phyloP scores from a whole-genome alignment of 2,329 filamentous ascomycete species.

The Talaromyces pinophilus region DNA sequence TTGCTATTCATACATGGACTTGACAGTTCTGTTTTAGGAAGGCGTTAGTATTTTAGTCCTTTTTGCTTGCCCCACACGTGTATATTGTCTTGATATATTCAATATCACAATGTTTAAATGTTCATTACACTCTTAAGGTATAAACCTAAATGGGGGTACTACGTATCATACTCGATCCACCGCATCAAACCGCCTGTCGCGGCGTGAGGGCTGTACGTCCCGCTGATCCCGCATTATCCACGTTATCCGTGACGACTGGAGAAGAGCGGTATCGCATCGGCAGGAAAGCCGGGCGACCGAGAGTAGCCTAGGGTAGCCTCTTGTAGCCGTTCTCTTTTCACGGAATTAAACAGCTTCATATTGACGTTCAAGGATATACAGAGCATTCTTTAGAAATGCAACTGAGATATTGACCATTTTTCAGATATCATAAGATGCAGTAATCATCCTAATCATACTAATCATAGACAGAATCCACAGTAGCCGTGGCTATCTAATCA shows the following conservation, averaged over 20 bases:
- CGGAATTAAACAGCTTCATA: neutral
- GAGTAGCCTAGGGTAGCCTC: neutral
- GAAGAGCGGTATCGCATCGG: neutral
- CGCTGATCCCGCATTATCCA: neutral
- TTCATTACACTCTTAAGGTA: neutral
- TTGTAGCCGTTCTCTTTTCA: neutral
- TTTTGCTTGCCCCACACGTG: neutral
- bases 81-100: slow-evolving; percentile 2
- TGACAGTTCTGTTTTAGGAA: slow-evolving; percentile 7
- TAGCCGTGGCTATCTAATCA: neutral
- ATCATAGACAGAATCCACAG: neutral
- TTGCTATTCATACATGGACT: slow-evolving; percentile 1
- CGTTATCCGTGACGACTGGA: neutral
- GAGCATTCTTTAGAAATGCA: neutral
- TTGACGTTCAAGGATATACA: too few species aligned
- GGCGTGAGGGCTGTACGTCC: neutral
- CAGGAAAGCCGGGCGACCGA: slow-evolving; percentile 5
- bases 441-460: neutral
- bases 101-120: slow-evolving; percentile 7
- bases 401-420: neutral
- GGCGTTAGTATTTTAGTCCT: slow-evolving; percentile 3
- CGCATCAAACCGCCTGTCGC: neutral
- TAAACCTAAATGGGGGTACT: neutral
- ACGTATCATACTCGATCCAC: neutral
- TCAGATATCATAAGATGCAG: neutral